Evolutionary conservation across 306 rosid species (phyloP).

Genomic region (Herpetospermum pedunculosum): DNA sequence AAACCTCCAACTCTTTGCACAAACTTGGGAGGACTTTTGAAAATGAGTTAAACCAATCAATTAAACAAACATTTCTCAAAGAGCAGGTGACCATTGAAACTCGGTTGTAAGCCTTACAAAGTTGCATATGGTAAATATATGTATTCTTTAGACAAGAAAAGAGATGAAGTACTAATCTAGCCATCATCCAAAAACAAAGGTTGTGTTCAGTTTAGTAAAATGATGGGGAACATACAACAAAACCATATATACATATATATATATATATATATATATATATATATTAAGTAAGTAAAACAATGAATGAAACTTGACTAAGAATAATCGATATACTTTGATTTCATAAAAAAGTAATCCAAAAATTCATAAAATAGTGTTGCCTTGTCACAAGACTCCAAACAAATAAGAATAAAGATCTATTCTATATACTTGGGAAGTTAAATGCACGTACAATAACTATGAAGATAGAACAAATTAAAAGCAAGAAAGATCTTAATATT

Average conservation of each 20-base stretch:
- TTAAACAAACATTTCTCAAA: no score
- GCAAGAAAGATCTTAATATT: neutral
- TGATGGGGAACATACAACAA: no score
- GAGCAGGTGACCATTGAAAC: no score
- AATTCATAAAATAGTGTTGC: neutral
- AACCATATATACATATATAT: no score
- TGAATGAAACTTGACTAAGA: neutral
- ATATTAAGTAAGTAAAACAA: no score
- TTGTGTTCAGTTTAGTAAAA: neutral
- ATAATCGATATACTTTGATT: neutral
- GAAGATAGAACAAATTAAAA: neutral
- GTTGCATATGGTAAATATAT: no score
- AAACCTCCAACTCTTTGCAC: no score
- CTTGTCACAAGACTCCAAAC: neutral
- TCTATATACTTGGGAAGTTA: neutral
- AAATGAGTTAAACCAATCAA: no score
- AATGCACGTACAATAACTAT: neutral
- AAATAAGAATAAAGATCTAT: neutral
- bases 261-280: no score
- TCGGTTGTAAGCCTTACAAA: no score
- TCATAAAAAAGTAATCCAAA: neutral
- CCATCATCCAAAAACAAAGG: neutral
- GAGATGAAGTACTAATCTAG: neutral
- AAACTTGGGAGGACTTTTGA: no score
- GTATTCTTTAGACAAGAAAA: neutral